A percentile compares a stretch with the other conserved stretches of the same genome.
phyloP scores from a whole-genome alignment of 306 rosid species.

The Prunus padus region DNA sequence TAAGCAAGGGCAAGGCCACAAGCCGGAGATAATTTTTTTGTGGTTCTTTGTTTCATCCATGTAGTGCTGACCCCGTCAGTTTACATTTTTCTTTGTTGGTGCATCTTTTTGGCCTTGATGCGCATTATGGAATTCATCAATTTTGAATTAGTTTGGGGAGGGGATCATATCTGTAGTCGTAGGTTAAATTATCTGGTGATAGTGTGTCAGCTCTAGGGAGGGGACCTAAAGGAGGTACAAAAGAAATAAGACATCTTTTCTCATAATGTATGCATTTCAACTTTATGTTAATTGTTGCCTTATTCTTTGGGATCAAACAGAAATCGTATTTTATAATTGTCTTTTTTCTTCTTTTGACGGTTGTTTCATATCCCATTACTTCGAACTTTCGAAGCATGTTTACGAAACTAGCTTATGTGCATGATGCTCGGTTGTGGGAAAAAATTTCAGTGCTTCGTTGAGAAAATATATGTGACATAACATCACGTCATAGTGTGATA shows the following conservation, averaged over 20 bases:
- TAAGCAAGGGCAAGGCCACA: slow-evolving; percentile 87
- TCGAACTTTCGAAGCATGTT: too few relatives aligned
- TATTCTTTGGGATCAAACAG: slow-evolving; percentile 27
- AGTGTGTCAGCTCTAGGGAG: slow-evolving; percentile 16
- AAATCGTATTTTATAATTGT: neutral
- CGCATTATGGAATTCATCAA: slow-evolving; percentile 19
- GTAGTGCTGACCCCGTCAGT: neutral
- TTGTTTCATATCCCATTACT: too few relatives aligned
- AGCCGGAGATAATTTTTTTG: slow-evolving; percentile 42
- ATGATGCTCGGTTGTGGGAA: too few relatives aligned
- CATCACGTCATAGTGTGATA: too few relatives aligned
- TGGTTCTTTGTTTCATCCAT: slow-evolving; percentile 3
- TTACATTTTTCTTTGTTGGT: slow-evolving; percentile 3
- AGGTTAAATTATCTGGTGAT: slow-evolving; percentile 21
- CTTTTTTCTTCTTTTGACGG: too few relatives aligned
- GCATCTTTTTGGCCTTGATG: slow-evolving; percentile 35
- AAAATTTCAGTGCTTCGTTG: too few relatives aligned
- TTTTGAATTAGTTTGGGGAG: slow-evolving; percentile 13
- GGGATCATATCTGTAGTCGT: slow-evolving; percentile 15
- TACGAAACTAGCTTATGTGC: too few relatives aligned
- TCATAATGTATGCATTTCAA: neutral
- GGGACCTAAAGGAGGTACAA: slow-evolving; percentile 13
- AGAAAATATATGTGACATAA: too few relatives aligned
- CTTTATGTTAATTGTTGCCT: neutral
- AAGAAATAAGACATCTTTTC: neutral